Percentiles rank a stretch among this genome's conserved stretches.
Evolutionary conservation across 805 yeast genomes (phyloP).

Genomic region (Nakazawaea wickerhamii): DNA sequence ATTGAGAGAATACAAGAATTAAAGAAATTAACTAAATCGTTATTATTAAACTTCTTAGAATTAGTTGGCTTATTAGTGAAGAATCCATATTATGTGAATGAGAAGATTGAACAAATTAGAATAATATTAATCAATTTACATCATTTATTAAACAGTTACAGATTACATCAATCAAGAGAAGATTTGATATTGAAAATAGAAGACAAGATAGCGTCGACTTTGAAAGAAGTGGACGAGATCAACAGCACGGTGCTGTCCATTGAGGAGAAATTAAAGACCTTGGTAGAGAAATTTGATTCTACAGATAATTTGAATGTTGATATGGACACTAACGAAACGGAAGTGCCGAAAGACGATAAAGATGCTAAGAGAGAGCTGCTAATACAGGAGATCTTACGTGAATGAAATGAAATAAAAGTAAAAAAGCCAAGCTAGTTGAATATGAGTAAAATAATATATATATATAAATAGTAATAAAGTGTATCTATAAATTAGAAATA

Average conservation of each 20-base stretch:
- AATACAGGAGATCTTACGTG: background rate
- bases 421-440: too few relatives aligned
- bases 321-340: background rate
- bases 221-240: slow-evolving; percentile 7
- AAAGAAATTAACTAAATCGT: slow-evolving; percentile 72
- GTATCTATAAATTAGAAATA: background rate
- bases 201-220: slow-evolving; percentile 42
- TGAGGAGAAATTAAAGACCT: slow-evolving; percentile 7
- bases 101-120: slow-evolving; percentile 73
- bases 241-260: slow-evolving; percentile 5
- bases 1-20: slow-evolving; percentile 64
- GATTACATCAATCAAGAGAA: slow-evolving; percentile 95
- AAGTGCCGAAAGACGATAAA: background rate
- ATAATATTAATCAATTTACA: slow-evolving; percentile 83
- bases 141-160: slow-evolving; percentile 83
- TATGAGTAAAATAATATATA: too few relatives aligned
- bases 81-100: slow-evolving; percentile 56
- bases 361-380: background rate
- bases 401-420: background rate
- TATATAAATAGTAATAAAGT: background rate
- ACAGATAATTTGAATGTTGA: background rate
- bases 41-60: slow-evolving; percentile 75
- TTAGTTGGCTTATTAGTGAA: slow-evolving; percentile 71
- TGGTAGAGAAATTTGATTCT: slow-evolving; percentile 2
- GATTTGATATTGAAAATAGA: slow-evolving; percentile 73